These are phyloP conservation scores for Penicillium paneum DNA, from an alignment of 2,329 filamentous ascomycete genomes.

Conservation along the genomic window DNA sequence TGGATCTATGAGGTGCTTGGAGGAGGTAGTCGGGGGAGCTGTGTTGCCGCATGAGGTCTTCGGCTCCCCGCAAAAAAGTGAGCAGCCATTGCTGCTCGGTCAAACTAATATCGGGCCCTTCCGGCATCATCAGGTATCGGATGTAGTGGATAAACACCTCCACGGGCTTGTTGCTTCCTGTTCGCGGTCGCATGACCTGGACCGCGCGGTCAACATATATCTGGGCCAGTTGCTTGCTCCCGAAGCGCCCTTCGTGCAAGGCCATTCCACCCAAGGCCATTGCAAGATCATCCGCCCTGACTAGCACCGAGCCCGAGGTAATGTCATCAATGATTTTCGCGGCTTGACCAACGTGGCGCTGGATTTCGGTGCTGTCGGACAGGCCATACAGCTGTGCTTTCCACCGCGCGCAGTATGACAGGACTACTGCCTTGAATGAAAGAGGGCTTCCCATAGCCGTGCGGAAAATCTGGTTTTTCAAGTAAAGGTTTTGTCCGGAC, in stretches of 20 bases:
- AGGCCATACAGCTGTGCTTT: slow-evolving; percentile 28
- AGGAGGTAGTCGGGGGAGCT: slow-evolving; percentile 26
- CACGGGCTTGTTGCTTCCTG: slow-evolving; percentile 23
- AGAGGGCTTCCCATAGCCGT: slow-evolving; percentile 34
- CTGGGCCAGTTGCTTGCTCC: slow-evolving; percentile 27
- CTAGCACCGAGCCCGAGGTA: slow-evolving; percentile 16
- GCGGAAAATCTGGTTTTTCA: slow-evolving; percentile 38
- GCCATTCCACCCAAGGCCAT: slow-evolving; percentile 38
- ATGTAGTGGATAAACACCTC: slow-evolving; percentile 37
- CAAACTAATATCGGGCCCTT: slow-evolving; percentile 6
- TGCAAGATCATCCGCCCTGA: slow-evolving; percentile 31
- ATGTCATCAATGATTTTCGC: slow-evolving; percentile 30
- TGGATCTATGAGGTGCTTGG: slow-evolving; percentile 29
- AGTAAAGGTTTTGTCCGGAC: slow-evolving; percentile 40
- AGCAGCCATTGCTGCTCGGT: slow-evolving; percentile 31
- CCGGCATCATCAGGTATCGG: slow-evolving; percentile 31
- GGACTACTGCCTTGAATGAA: slow-evolving; percentile 37
- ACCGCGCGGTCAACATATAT: slow-evolving; percentile 31
- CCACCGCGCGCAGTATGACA: slow-evolving; percentile 40
- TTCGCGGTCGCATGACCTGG: slow-evolving; percentile 31
- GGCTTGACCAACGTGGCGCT: slow-evolving; percentile 28
- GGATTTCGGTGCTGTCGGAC: slow-evolving; percentile 25
- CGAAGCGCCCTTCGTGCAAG: slow-evolving; percentile 41
- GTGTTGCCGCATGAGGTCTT: slow-evolving; percentile 35
- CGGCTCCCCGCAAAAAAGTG: slow-evolving; percentile 36